Evolutionary conservation across 768 basidiomycete genomes (phyloP).

Genomic region (Psilocybe cyanescens): DNA sequence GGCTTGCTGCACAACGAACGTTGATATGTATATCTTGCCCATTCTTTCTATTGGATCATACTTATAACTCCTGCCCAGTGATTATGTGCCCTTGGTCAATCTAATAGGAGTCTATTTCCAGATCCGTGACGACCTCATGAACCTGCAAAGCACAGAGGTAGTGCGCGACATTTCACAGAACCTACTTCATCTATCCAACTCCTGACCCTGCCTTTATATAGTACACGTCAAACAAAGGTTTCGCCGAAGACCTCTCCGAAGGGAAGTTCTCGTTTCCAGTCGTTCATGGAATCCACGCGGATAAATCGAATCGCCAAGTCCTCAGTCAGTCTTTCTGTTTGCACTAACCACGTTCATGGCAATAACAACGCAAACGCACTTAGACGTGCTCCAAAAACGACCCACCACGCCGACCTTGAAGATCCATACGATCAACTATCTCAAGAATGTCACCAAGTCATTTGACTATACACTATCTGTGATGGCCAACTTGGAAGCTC

Average conservation of each 20-base stretch:
- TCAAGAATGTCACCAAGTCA: constrained; percentile 75
- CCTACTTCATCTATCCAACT: neutral
- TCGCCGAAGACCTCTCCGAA: constrained; percentile 93
- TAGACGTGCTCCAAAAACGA: constrained; percentile 90
- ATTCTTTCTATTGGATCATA: neutral
- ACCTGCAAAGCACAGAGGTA: constrained; percentile 86
- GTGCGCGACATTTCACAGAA: constrained; percentile 7
- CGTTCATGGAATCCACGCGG: constrained; percentile 85
- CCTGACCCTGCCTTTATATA: constrained; percentile 28
- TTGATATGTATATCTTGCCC: constrained; percentile 47
- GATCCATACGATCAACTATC: constrained; percentile 76
- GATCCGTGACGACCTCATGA: constrained; percentile 98
- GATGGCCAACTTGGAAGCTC: constrained; percentile 64
- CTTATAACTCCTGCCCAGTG: constrained; percentile 43
- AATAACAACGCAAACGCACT: neutral
- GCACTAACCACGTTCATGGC: neutral
- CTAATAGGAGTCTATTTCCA: constrained; percentile 95
- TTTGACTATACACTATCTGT: constrained; percentile 87
- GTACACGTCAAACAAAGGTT: constrained; percentile 87
- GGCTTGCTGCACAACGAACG: constrained; percentile 75
- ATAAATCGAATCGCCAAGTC: constrained; percentile 77
- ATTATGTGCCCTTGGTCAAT: constrained; percentile 93
- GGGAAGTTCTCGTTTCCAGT: constrained; percentile 98
- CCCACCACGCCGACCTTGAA: constrained; percentile 85
- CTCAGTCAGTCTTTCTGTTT: constrained; percentile 63